These are phyloP conservation scores for Rhizophagus clarus DNA, from an alignment of 192 early-diverging fungal species.

Conservation along the genomic window DNA sequence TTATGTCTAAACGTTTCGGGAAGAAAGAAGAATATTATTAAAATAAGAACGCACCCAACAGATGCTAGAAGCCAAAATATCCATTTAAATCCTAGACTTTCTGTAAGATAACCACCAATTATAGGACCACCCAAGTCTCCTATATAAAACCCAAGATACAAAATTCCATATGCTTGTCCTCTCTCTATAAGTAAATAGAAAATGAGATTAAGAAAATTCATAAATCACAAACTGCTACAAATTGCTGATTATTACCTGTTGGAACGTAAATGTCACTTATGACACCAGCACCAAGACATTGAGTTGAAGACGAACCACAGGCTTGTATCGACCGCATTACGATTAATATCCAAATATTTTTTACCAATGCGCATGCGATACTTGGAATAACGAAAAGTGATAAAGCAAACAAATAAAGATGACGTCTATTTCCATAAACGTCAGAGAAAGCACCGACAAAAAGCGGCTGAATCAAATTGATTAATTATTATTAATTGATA, in stretches of 20 bases:
- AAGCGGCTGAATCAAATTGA: slow-evolving; percentile 36
- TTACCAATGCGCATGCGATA: slow-evolving; percentile 35
- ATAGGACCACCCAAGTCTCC: slow-evolving; percentile 44
- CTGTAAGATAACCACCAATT: slow-evolving; percentile 31
- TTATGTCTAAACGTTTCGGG: slow-evolving; percentile 6
- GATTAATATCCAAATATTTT: slow-evolving; percentile 43
- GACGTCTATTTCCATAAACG: slow-evolving; percentile 35
- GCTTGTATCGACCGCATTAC: slow-evolving; percentile 45
- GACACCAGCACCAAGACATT: slow-evolving; percentile 41
- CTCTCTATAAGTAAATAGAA: slow-evolving; percentile 32
- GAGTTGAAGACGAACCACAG: slow-evolving; percentile 36
- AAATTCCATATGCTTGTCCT: slow-evolving; percentile 40
- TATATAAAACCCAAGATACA: slow-evolving; percentile 39
- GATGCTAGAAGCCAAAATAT: slow-evolving; percentile 48
- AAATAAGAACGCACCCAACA: slow-evolving; percentile 4
- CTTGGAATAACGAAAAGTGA: slow-evolving; percentile 41
- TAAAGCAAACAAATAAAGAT: slow-evolving; percentile 43
- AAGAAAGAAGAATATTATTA: slow-evolving; percentile 17
- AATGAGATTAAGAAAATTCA: no score
- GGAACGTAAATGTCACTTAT: slow-evolving; percentile 37
- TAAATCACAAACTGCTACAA: no score
- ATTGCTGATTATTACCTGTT: not conserved
- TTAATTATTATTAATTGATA: not conserved
- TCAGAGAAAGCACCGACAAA: slow-evolving; percentile 44
- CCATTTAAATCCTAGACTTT: slow-evolving; percentile 22